A percentile compares a stretch with the other conserved stretches of the same genome.
Evolutionary conservation across 2,329 filamentous ascomycete genomes (phyloP).

Genomic region (Sclerotinia sclerotiorum): DNA sequence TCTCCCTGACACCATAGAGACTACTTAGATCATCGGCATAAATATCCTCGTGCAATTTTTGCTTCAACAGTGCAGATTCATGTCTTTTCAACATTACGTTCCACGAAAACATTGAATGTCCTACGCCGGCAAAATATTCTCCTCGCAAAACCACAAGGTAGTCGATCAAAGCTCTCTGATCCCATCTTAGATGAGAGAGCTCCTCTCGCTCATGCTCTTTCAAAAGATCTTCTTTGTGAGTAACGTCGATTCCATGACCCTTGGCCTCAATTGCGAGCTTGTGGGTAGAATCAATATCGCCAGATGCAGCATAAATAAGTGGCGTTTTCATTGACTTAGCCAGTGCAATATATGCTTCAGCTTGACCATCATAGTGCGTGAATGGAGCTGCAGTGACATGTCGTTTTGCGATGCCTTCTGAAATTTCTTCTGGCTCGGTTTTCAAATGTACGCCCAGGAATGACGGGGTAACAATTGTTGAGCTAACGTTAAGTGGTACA

Average conservation of each 20-base stretch:
- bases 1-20: slow-evolving; percentile 21
- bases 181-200: slow-evolving; percentile 46
- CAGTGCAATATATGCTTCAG: slow-evolving; percentile 43
- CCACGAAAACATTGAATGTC: slow-evolving; percentile 49
- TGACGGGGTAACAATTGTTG: slow-evolving; percentile 22
- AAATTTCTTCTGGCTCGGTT: slow-evolving; percentile 33
- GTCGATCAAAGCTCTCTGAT: slow-evolving; percentile 52
- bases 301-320: slow-evolving; percentile 48
- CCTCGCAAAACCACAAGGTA: slow-evolving; percentile 50
- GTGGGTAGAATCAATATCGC: slow-evolving; percentile 43
- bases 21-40: slow-evolving; percentile 23
- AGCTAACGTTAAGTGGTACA: slow-evolving; percentile 22
- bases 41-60: slow-evolving; percentile 10
- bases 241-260: slow-evolving; percentile 42
- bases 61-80: slow-evolving; percentile 20
- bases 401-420: slow-evolving; percentile 35
- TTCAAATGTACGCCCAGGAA: slow-evolving; percentile 39
- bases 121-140: slow-evolving; percentile 46
- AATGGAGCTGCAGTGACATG: slow-evolving; percentile 36
- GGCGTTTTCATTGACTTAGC: slow-evolving; percentile 37
- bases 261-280: slow-evolving; percentile 43
- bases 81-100: slow-evolving; percentile 45
- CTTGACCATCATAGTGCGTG: slow-evolving; percentile 42
- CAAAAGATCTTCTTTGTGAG: slow-evolving; percentile 48
- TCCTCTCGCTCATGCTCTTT: slow-evolving; percentile 38